phyloP scores from a whole-genome alignment of 2,329 filamentous ascomycete genomes.

The Acephala macrosclerotiorum region DNA sequence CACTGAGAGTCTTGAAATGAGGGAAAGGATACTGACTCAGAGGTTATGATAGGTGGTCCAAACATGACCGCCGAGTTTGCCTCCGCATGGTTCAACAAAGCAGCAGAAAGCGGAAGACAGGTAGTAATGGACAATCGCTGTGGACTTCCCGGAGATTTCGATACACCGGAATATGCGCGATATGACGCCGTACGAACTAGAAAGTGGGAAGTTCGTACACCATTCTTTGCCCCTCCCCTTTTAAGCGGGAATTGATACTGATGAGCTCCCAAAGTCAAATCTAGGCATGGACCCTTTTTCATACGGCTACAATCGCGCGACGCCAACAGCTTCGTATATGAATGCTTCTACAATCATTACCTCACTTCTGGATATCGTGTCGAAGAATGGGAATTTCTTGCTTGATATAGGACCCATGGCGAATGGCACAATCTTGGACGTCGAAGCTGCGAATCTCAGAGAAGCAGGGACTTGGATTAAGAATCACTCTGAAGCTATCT shows the following conservation, averaged over 20 bases:
- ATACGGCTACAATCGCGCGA: constrained; percentile 66
- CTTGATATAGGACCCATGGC: constrained; percentile 61
- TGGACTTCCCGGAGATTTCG: constrained; percentile 47
- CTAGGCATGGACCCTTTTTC: constrained; percentile 65
- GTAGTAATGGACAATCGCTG: constrained; percentile 64
- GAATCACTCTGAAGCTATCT: constrained; percentile 59
- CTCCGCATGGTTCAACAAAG: constrained; percentile 50
- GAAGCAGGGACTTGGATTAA: constrained; percentile 62
- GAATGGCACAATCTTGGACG: constrained; percentile 58
- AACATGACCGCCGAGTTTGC: constrained; percentile 51
- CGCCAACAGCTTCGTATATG: constrained; percentile 56
- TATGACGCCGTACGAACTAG: constrained; percentile 48
- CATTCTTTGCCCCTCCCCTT: background rate
- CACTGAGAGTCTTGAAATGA: too few relatives aligned
- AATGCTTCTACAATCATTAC: constrained; percentile 55
- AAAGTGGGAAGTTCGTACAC: background rate
- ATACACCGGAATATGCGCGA: constrained; percentile 64
- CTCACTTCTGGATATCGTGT: constrained; percentile 57
- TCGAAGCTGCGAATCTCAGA: constrained; percentile 54
- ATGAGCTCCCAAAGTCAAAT: constrained; percentile 47
- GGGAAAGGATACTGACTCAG: too few relatives aligned
- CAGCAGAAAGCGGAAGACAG: constrained; percentile 50
- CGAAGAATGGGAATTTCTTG: constrained; percentile 63
- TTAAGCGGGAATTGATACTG: background rate
- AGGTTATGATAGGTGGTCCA: constrained; percentile 37